phyloP scores from a whole-genome alignment of 305 asterid genomes.

The Fraxinus nigra region DNA sequence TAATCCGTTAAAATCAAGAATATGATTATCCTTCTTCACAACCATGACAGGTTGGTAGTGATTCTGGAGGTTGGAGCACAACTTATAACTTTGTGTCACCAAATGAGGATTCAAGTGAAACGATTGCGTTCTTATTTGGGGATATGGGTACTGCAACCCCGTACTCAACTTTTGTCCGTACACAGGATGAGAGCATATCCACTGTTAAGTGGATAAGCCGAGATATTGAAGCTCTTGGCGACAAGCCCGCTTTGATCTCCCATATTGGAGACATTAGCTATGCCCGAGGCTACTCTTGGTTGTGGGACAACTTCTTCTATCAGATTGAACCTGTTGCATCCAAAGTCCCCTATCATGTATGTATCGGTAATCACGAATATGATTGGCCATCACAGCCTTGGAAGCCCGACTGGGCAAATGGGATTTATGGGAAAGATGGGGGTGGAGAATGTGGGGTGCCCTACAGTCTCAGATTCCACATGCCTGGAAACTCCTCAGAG shows the following conservation, averaged over 20 bases:
- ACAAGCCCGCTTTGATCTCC: constrained; percentile 78
- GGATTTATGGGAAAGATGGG: constrained; percentile 68
- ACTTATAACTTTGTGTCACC: constrained; percentile 58
- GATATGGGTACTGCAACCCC: constrained; percentile 94
- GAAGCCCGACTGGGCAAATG: constrained; percentile 79
- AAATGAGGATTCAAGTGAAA: constrained; percentile 46
- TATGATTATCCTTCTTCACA: background rate
- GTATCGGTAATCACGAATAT: constrained; percentile 94
- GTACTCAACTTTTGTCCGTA: constrained; percentile 59
- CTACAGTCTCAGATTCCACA: constrained; percentile 73
- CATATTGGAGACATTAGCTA: constrained; percentile 98
- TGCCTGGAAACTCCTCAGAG: constrained; percentile 83
- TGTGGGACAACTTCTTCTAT: constrained; percentile 88
- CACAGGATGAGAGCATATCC: constrained; percentile 77
- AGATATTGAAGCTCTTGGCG: constrained; percentile 75
- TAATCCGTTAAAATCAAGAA: background rate
- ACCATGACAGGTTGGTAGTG: constrained; percentile 66
- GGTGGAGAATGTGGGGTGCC: constrained; percentile 99
- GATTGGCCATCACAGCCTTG: constrained; percentile 93
- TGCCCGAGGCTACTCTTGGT: constrained; percentile 91
- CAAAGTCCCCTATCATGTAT: constrained; percentile 81
- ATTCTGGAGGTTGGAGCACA: constrained; percentile 74
- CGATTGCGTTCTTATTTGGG: constrained; percentile 71
- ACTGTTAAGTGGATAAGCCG: constrained; percentile 82
- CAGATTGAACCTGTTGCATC: constrained; percentile 85